phyloP scores from a whole-genome alignment of 2,329 filamentous ascomycete species.

The Epichloe amarillans region DNA sequence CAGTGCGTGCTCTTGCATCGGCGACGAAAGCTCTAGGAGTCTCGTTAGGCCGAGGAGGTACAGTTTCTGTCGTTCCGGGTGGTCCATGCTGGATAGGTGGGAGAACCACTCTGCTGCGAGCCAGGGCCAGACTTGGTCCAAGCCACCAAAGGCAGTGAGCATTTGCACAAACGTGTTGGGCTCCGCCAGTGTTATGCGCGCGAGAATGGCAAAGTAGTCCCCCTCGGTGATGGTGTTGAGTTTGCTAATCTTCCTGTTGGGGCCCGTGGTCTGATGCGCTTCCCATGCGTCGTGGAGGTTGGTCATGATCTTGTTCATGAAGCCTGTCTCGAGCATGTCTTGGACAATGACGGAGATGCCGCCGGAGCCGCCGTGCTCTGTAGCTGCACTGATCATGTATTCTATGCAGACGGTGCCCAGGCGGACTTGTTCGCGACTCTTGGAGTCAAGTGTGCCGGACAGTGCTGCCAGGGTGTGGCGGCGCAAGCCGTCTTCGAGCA shows the following conservation, averaged over 20 bases:
- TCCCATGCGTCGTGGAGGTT: conserved; percentile 56
- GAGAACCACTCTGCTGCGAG: conserved; percentile 52
- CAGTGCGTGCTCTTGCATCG: conserved; percentile 44
- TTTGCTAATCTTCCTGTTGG: conserved; percentile 53
- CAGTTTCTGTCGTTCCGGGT: conserved; percentile 54
- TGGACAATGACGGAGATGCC: conserved; percentile 51
- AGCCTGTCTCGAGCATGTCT: conserved; percentile 50
- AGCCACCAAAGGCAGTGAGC: conserved; percentile 31
- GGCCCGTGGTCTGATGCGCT: conserved; percentile 70
- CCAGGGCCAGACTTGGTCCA: conserved; percentile 46
- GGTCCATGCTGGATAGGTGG: conserved; percentile 54
- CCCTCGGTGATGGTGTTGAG: conserved; percentile 67
- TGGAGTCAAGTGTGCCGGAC: conserved; percentile 35
- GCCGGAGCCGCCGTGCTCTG: conserved; percentile 44
- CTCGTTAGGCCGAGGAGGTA: conserved; percentile 60
- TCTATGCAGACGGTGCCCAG: conserved; percentile 50
- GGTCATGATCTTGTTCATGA: conserved; percentile 50
- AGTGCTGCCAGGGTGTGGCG: conserved; percentile 35
- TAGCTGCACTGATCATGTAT: conserved; percentile 48
- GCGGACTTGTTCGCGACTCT: conserved; percentile 43
- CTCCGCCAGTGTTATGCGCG: conserved; percentile 62
- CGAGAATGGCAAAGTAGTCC: conserved; percentile 74
- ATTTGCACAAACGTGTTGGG: conserved; percentile 53
- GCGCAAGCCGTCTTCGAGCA: conserved; percentile 43
- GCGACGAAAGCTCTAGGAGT: conserved; percentile 49